Percentiles rank a stretch among this genome's conserved stretches.
Evolutionary conservation across 139 green algal genomes (phyloP).

Genomic region (Chara braunii): DNA sequence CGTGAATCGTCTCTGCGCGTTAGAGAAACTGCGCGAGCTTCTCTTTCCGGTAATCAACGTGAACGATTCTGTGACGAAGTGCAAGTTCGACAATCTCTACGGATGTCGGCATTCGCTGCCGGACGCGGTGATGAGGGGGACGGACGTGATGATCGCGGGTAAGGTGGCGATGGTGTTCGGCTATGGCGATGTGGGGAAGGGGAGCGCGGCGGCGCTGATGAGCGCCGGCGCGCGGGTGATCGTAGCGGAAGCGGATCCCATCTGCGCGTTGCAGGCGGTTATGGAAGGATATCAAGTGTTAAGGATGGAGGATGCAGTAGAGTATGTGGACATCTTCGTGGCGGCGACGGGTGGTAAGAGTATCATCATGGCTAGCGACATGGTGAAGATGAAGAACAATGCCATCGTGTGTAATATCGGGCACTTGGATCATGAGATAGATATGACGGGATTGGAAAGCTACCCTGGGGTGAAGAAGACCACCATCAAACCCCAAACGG

Average conservation of each 20-base stretch:
- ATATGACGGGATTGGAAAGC: slow-evolving; percentile 85
- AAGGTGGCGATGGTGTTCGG: slow-evolving; percentile 63
- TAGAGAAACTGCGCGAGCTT: slow-evolving; percentile 71
- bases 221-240: slow-evolving; percentile 73
- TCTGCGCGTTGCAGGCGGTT: slow-evolving; percentile 69
- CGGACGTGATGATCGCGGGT: slow-evolving; percentile 86
- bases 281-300: slow-evolving; percentile 82
- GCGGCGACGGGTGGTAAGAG: slow-evolving; percentile 96
- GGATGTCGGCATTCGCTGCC: slow-evolving; percentile 96
- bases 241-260: slow-evolving; percentile 93
- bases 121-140: slow-evolving; percentile 97
- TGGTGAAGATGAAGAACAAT: slow-evolving; percentile 99
- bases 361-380: slow-evolving; percentile 89
- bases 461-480: slow-evolving; percentile 85
- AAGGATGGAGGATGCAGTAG: slow-evolving; percentile 74
- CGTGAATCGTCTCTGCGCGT: slow-evolving; percentile 98
- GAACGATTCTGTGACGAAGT: slow-evolving; percentile 99
- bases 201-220: slow-evolving; percentile 86
- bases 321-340: slow-evolving; percentile 88
- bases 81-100: slow-evolving; percentile 99
- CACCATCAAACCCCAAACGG: slow-evolving; percentile 92
- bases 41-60: slow-evolving; percentile 99
- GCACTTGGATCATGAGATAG: slow-evolving; percentile 99
- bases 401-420: slow-evolving; percentile 98
- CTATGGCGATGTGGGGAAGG: slow-evolving; percentile 98